Base-by-base conservation (phyloP, 225 moss, liverwort and hornwort species). In the Marchantia paleacea region DNA sequence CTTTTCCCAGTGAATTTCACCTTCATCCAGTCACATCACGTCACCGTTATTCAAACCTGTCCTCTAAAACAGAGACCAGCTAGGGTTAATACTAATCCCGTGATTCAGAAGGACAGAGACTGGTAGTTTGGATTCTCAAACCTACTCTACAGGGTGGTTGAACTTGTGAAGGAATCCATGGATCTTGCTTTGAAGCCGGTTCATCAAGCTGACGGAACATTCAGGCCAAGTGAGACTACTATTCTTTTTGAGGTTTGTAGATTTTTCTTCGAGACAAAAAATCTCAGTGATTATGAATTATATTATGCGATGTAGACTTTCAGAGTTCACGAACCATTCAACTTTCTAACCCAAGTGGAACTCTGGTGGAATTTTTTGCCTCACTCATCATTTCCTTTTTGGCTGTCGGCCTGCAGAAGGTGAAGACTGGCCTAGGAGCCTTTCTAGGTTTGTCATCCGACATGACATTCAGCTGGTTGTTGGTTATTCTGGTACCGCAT, bases 141-240 rank as follows among this genome's bases (percentile, higher is more conserved):
- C 22, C 20, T 8, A 9, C 48, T 19, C 19, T n/a, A 73, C 52
- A 73, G 74, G 16, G 74, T 74, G 54, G 8, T 16, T 55, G 14
- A 8, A 8, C 51, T 55, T 25, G 53, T 74, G 28, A 55, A 55
- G 55, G 74, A 53, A 14, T 1, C 26, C 74, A 74, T 74, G 74
- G 74, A 74, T 28, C 53, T 28, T 53, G 74, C 26, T 7, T 54
- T 22, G 47, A 61, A 76, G n/a, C 39, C 76, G 20, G 58, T 76
- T 60, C 30, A 31, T 47, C 76, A 39, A 76, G 39, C 61, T 76
- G 76, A 76, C 13, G 76, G 76, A 8, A 76, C 76, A 47, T 39
- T 61, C 61, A 39, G n/a, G 30, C 76, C 31, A 20, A 62, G 76
- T 61, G 62, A 76, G 48, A 60, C 57, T 7, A 61, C 18, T 29